Percentiles rank a stretch among this genome's conserved stretches.
Conservation (phyloP, 2,329 filamentous ascomycete species). For the Aureobasidium melanogenum region DNA sequence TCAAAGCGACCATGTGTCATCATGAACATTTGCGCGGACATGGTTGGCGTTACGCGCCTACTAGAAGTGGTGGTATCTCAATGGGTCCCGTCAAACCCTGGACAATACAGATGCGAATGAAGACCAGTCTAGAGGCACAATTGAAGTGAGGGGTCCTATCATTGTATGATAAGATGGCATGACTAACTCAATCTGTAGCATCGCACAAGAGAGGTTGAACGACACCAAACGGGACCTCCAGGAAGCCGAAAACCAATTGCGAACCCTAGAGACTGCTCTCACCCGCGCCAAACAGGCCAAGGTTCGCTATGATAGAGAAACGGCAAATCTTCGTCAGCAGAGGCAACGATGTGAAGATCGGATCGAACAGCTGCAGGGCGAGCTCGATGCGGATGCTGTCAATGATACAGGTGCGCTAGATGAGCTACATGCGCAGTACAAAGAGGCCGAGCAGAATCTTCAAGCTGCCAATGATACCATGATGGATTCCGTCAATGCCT, state of each 20-base stretch:
- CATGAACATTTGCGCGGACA: conserved; percentile 41
- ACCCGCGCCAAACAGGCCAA: conserved; percentile 43
- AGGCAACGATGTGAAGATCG: conserved; percentile 53
- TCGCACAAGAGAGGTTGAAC: conserved; percentile 34
- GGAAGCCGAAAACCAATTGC: conserved; percentile 42
- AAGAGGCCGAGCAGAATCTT: conserved; percentile 45
- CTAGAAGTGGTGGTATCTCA: conserved; percentile 39
- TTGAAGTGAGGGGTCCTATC: conserved; percentile 8
- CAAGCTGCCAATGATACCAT: conserved; percentile 35
- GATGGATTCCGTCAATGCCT: conserved; percentile 39
- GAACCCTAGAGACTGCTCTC: conserved; percentile 39
- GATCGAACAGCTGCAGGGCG: conserved; percentile 59
- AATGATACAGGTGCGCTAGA: conserved; percentile 47
- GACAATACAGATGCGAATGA: conserved; percentile 51
- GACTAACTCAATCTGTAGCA: not conserved
- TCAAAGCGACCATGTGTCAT: conserved; percentile 61
- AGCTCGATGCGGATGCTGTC: conserved; percentile 41
- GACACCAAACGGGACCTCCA: conserved; percentile 39
- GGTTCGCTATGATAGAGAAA: conserved; percentile 39
- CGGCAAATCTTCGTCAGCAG: conserved; percentile 43
- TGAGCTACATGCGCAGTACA: conserved; percentile 40
- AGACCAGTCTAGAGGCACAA: conserved; percentile 24
- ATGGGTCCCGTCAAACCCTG: conserved; percentile 47
- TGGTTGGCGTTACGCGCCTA: conserved; percentile 52
- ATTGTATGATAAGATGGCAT: not conserved